Evolutionary conservation across 169 alveolate genomes (phyloP).

Genomic region (Babesia ovis): DNA sequence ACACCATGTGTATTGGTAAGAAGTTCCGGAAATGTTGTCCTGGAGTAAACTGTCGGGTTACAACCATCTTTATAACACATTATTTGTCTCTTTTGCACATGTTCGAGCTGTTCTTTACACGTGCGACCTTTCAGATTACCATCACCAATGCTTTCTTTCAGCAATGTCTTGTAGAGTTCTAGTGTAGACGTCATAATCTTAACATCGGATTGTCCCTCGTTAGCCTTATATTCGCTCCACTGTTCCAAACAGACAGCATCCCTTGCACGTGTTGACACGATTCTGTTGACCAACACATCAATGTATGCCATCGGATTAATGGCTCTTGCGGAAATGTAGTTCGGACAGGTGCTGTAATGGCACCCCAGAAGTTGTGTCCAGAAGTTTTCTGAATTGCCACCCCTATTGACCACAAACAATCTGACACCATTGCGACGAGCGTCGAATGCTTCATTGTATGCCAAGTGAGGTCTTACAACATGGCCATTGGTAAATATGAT

Average conservation of each 20-base stretch:
- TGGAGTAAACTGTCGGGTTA: background rate
- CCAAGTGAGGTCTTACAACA: slow-evolving; percentile 20
- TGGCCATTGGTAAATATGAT: slow-evolving; percentile 45
- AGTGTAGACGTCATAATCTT: slow-evolving; percentile 35
- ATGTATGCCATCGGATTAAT: background rate
- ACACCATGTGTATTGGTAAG: background rate
- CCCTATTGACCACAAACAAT: slow-evolving; percentile 40
- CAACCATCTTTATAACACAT: slow-evolving; percentile 37
- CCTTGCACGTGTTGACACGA: slow-evolving; percentile 27
- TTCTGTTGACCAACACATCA: slow-evolving; percentile 3
- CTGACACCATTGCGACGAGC: slow-evolving; percentile 57
- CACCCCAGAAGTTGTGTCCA: slow-evolving; percentile 57
- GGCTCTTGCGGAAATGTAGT: background rate
- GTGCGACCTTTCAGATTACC: slow-evolving; percentile 27
- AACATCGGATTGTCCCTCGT: slow-evolving; percentile 38
- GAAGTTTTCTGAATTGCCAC: slow-evolving; percentile 2
- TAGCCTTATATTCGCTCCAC: slow-evolving; percentile 47
- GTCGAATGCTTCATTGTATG: slow-evolving; percentile 37
- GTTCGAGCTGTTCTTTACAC: slow-evolving; percentile 50
- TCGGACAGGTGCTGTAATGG: slow-evolving; percentile 29
- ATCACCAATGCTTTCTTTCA: slow-evolving; percentile 24
- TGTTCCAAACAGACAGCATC: slow-evolving; percentile 58
- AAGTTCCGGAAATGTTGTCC: background rate
- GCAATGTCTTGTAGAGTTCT: slow-evolving; percentile 7
- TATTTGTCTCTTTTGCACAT: slow-evolving; percentile 10